Conservation (phyloP, 306 rosid species). For the Gynostemma pentaphyllum region DNA sequence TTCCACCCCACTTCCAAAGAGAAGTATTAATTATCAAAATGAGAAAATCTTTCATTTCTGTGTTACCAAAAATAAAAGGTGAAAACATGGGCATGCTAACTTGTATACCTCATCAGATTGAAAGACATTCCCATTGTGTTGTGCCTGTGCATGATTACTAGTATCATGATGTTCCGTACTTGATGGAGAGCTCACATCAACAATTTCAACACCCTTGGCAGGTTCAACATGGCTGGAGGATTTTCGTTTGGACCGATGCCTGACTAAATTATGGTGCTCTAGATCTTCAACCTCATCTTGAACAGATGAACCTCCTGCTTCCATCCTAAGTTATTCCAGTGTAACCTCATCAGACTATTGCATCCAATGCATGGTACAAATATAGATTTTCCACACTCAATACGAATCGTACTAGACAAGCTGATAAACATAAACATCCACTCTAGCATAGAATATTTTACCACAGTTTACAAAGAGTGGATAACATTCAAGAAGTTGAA, state of each 20-base stretch:
- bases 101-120: constrained; percentile 55
- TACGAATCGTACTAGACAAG: background rate
- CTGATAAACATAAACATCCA: background rate
- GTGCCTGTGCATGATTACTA: constrained; percentile 27
- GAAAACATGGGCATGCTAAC: background rate
- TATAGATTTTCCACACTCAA: background rate
- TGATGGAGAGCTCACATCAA: constrained; percentile 38
- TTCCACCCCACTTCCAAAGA: constrained; percentile 83
- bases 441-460: too few species aligned
- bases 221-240: constrained; percentile 36
- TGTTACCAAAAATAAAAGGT: background rate
- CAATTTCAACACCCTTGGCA: constrained; percentile 28
- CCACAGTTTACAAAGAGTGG: background rate
- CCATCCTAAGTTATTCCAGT: constrained; percentile 46
- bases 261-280: constrained; percentile 68
- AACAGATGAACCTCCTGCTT: constrained; percentile 53
- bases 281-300: constrained; percentile 63
- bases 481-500: background rate
- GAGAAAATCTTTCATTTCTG: background rate
- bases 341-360: constrained; percentile 21
- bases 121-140: constrained; percentile 31
- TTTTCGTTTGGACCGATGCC: constrained; percentile 48
- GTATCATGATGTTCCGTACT: constrained; percentile 29
- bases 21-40: constrained; percentile 10
- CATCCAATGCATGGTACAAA: background rate